Conservation (phyloP, 257 asterid genomes). For the Capsicum rhomboideum region DNA sequence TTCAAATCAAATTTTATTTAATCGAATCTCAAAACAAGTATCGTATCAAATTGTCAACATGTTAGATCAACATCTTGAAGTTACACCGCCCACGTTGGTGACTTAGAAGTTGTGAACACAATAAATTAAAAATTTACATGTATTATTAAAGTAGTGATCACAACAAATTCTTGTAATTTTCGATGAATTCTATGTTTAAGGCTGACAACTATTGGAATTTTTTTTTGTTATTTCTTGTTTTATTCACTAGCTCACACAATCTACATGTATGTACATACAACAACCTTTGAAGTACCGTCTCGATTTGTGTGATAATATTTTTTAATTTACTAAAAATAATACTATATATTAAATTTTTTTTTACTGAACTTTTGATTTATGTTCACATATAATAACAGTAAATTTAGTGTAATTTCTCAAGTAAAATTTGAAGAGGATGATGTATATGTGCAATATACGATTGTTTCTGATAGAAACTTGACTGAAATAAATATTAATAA, state of each 20-base stretch:
- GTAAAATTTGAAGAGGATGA: too few species aligned
- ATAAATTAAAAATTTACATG: too few species aligned
- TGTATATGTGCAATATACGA: too few species aligned
- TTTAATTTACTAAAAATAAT: too few species aligned
- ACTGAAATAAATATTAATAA: too few species aligned
- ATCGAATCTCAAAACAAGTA: neutral
- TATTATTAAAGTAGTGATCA: neutral
- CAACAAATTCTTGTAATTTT: neutral
- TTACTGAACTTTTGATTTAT: too few species aligned
- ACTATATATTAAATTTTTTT: too few species aligned
- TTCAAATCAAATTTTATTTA: too few species aligned
- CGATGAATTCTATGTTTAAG: neutral
- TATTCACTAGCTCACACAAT: neutral
- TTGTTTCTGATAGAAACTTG: too few species aligned
- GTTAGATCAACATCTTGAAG: neutral
- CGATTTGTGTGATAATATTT: neutral
- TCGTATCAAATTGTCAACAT: neutral
- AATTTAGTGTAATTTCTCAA: too few species aligned
- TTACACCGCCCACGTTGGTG: neutral
- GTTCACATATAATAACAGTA: too few species aligned
- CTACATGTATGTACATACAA: neutral
- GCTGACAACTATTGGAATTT: neutral
- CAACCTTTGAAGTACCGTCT: neutral
- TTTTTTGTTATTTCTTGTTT: neutral
- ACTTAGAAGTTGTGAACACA: neutral